Evolutionary conservation across 2,329 filamentous ascomycete species (phyloP), one percentile per base, ranked within the genome.

Genomic region (Metarhizium robertsii): DNA sequence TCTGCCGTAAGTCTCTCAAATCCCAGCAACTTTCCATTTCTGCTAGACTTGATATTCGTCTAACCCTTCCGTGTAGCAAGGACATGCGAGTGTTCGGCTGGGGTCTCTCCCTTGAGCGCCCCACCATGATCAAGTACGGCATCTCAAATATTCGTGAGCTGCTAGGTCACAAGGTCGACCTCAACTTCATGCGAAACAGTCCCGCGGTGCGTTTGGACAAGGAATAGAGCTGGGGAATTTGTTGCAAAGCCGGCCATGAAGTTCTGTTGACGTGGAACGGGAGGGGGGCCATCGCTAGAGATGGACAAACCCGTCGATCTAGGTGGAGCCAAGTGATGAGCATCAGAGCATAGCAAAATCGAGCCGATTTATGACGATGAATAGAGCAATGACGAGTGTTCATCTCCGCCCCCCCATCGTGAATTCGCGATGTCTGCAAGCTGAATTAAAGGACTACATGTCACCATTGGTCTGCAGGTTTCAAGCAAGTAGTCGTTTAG

Each of bases 41-140:
- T 8, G 16, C 16, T 5, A 14, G 13, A 18, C 25, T 13, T 30
- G 6, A 46, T 11, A 34, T 18, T 42, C 50, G 14, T 18, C 32
- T 42, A 25, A 30, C 25, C 11, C 16, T 14, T 46, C 43, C 6
- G 29, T 43, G 45, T 29, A 58, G 57, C 29, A 90, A 86, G 73
- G 88, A 96, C 66, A 84, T 97, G 84, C 79, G 88, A 60, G 92
- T 96, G 10, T 97, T 96, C 69, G 94, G 94, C 38, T 97, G 91
- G 81, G 94, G 94, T 42, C 75, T 99, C 67, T 90, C 85, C 71
- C 73, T 99, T 68, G 94, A 99, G 79, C 77, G 94, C 65, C 94
- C 94, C 56, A 97, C 94, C 11, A 99, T 97, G 94, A 96, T 96
- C 76, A 94, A 95, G 80, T 95, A 87, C 70, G 84, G 80, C 65